Percentiles rank a stretch among this genome's conserved stretches.
phyloP scores from a whole-genome alignment of 1,284 basidiomycete genomes.

The Moesziomyces antarcticus region DNA sequence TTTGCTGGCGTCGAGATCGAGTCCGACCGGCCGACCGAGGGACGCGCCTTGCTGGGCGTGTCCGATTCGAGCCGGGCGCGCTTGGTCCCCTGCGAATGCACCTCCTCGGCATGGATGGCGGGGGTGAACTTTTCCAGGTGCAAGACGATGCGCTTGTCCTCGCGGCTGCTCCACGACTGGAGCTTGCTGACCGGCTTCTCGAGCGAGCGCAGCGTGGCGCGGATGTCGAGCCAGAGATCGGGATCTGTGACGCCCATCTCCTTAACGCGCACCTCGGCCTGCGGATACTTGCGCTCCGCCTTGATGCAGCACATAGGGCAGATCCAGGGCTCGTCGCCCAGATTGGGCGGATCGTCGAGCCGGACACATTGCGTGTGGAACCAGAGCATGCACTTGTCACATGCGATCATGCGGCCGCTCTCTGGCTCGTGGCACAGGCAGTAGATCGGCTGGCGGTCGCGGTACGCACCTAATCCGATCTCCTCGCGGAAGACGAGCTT shows the following conservation, averaged over 20 bases:
- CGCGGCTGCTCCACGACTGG: conserved; percentile 54
- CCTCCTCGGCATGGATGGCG: conserved; percentile 53
- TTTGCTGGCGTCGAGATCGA: conserved; percentile 32
- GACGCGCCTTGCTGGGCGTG: conserved; percentile 30
- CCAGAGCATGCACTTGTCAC: conserved; percentile 66
- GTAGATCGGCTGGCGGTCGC: conserved; percentile 52
- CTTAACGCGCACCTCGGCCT: conserved; percentile 64
- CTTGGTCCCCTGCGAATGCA: conserved; percentile 39
- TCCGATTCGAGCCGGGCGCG: conserved; percentile 40
- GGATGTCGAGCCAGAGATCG: conserved; percentile 62
- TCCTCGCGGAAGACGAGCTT: conserved; percentile 66
- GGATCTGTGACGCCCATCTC: conserved; percentile 53
- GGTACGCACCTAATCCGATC: conserved; percentile 44
- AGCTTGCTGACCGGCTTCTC: conserved; percentile 58
- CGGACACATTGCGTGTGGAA: conserved; percentile 65
- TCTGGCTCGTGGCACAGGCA: conserved; percentile 64
- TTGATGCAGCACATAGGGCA: conserved; percentile 68
- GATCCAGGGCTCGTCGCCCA: conserved; percentile 57
- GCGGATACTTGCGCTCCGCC: conserved; percentile 61
- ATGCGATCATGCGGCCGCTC: conserved; percentile 64
- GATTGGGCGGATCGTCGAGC: conserved; percentile 52
- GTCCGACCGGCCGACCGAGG: conserved; percentile 29
- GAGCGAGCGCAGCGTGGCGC: conserved; percentile 61
- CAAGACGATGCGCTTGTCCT: conserved; percentile 58
- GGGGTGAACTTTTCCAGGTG: conserved; percentile 64